phyloP scores from a whole-genome alignment of 2,329 filamentous ascomycete genomes.

The Neofusicoccum sp. region DNA sequence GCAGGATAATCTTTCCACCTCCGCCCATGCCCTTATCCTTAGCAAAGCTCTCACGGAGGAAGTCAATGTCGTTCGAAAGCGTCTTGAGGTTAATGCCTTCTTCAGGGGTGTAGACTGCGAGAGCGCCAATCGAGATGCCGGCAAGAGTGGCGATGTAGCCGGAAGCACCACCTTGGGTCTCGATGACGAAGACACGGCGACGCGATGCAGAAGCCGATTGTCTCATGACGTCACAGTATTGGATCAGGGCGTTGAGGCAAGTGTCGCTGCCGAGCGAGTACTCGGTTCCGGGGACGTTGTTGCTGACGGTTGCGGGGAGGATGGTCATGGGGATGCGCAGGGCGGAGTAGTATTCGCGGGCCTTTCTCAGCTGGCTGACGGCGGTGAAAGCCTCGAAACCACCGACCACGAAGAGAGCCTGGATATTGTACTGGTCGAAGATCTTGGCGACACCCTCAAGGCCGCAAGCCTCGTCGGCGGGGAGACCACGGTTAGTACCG shows the following conservation, averaged over 20 bases:
- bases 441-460: conserved; percentile 78
- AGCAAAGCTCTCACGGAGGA: conserved; percentile 80
- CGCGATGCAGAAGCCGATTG: conserved; percentile 93
- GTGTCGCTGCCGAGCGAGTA: conserved; percentile 97
- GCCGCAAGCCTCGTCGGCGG: conserved; percentile 63
- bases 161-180: conserved; percentile 92
- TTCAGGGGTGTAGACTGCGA: conserved; percentile 94
- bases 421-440: conserved; percentile 83
- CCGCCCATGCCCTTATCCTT: conserved; percentile 84
- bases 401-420: conserved; percentile 87
- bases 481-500: conserved; percentile 92
- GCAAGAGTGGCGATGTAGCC: conserved; percentile 91
- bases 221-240: conserved; percentile 96
- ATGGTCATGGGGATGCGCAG: conserved; percentile 92
- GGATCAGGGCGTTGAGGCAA: conserved; percentile 89
- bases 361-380: conserved; percentile 80
- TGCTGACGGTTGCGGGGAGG: conserved; percentile 94
- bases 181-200: conserved; percentile 92
- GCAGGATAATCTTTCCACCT: conserved; percentile 90
- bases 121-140: conserved; percentile 85
- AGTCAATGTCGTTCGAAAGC: conserved; percentile 84
- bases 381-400: conserved; percentile 97
- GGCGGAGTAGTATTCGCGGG: conserved; percentile 71
- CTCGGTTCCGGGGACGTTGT: conserved; percentile 97
- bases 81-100: conserved; percentile 93